Evolutionary conservation across 2,329 filamentous ascomycete genomes (phyloP), one percentile per base, ranked within the genome.

Genomic region (Pestalotiopsis sp.): DNA sequence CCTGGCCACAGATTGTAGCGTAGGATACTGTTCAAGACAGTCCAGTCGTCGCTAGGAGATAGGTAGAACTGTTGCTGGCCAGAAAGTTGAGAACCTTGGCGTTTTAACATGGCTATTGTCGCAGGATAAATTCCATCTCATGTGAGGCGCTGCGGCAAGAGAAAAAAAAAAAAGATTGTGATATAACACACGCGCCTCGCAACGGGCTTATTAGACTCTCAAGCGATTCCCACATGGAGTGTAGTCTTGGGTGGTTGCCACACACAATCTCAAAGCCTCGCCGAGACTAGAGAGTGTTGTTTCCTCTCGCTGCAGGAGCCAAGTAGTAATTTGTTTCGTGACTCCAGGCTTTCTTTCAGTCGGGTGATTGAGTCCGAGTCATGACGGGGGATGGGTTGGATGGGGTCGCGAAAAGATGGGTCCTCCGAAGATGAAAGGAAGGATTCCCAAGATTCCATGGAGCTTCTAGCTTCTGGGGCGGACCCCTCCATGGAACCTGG

Each of bases 401-500:
- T 39, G 31, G 31, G 27, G 27, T 36, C 31, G 36, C 27, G 36
- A 13, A 59, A 20, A 62, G 36, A 62, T 52, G 61, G 61, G 38
- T 49, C 61, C 25, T n/a, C 39, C n/a, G 41, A 49, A 64, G 61
- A 64, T 64, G 61, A 45, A 62, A 64, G 61, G 61, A 64, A 45
- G 36, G 39, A 64, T n/a, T 52, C 45, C 20, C 17, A 23, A 52
- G 20, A 52, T 52, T 64, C 61, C 39, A 64, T 31, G 39, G 39
- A 64, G 61, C 39, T 64, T 64, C 61, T 64, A 64, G 61, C 61
- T 64, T 49, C 59, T 36, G 38, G 45, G 38, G 61, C 61, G 61
- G 61, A n/a, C 49, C 41, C 14, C 39, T 62, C 59, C 59, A 36
- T 14, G 59, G 11, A 13, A 25, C 45, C 45, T 52, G 31, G 31